These are phyloP conservation scores for Colletotrichum chlorophyti DNA, from an alignment of 2,329 filamentous ascomycete genomes.

Conservation along the genomic window DNA sequence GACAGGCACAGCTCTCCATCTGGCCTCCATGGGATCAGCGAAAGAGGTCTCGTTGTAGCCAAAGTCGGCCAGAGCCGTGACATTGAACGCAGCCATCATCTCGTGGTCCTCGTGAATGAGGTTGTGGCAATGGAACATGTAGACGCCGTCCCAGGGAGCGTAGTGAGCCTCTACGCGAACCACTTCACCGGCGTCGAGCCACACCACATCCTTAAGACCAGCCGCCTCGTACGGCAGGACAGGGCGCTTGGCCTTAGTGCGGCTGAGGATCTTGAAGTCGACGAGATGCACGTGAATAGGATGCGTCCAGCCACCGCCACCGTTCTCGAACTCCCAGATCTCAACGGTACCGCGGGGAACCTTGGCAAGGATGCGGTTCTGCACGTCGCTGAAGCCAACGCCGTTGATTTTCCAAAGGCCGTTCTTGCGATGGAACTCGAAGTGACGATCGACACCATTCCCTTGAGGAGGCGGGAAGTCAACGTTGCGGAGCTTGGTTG, in stretches of 20 bases:
- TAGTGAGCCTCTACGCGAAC: slow-evolving; percentile 58
- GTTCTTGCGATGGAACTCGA: slow-evolving; percentile 51
- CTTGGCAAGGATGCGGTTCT: slow-evolving; percentile 55
- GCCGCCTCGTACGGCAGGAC: slow-evolving; percentile 60
- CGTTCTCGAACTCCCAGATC: slow-evolving; percentile 58
- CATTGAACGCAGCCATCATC: slow-evolving; percentile 56
- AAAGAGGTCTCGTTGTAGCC: slow-evolving; percentile 47
- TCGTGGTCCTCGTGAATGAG: slow-evolving; percentile 52
- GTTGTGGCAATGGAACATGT: slow-evolving; percentile 58
- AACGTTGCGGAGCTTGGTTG: slow-evolving; percentile 42
- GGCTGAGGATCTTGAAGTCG: slow-evolving; percentile 60
- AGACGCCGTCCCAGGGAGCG: slow-evolving; percentile 59
- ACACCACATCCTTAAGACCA: slow-evolving; percentile 65
- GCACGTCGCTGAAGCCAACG: slow-evolving; percentile 51
- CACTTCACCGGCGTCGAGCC: slow-evolving; percentile 57
- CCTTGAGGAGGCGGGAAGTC: slow-evolving; percentile 43
- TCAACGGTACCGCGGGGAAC: slow-evolving; percentile 54
- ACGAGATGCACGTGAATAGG: slow-evolving; percentile 66
- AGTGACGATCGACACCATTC: slow-evolving; percentile 48
- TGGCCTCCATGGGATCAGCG: slow-evolving; percentile 44
- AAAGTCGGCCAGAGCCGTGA: slow-evolving; percentile 42
- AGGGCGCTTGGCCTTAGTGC: slow-evolving; percentile 47
- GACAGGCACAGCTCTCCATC: slow-evolving; percentile 36
- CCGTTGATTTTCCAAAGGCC: slow-evolving; percentile 60
- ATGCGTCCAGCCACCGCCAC: slow-evolving; percentile 56